Base-by-base conservation (phyloP, 768 basidiomycete genomes). In the Boletus subcaerulescens region DNA sequence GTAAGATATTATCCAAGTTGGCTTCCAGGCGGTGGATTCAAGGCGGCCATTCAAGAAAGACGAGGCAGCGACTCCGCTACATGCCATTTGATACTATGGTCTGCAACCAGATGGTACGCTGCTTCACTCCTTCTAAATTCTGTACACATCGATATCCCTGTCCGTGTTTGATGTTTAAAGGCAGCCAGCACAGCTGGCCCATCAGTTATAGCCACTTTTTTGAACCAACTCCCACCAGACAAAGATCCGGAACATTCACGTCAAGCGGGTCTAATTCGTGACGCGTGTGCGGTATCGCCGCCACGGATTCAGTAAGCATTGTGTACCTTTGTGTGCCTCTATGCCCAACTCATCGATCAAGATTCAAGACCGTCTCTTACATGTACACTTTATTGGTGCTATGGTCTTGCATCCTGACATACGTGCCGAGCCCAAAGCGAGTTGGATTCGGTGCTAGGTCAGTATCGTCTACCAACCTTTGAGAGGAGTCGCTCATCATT, bases 1-100 rank as follows among this genome's bases (percentile, higher is more conserved):
- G 58, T 57, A n/a, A 60, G 45, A 47, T 53, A 55, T 38, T 58
- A 55, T n/a, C 60, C 57, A n/a, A 32, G 60, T 20, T 60, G 53
- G 59, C 38, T 60, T 29, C 59, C 59, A 22, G 56, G 56, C 11
- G 57, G 57, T 20, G 17, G 43, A 11, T 58, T 61, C n/a, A 39
- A 58, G 17, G n/a, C n/a, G n/a, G n/a, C n/a, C n/a, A 11, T 58
- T 61, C n/a, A 39, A 58, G 17, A 47, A 47, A 14, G 50, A 46
- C 50, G 2, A 52, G 41, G 32, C 22, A 32, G 13, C 50, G 41
- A 18, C 29, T 59, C 22, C 53, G 48, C 20, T 9, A 53, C 31
- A 33, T 14, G 10, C 51, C 60, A 17, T 61, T 56, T 17, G 20
- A 50, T 10, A 22, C 2, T 20, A 58, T 58, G 40, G 59, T 58